Base-by-base conservation (phyloP, 1,284 basidiomycete species). In the Ustilago nuda region DNA sequence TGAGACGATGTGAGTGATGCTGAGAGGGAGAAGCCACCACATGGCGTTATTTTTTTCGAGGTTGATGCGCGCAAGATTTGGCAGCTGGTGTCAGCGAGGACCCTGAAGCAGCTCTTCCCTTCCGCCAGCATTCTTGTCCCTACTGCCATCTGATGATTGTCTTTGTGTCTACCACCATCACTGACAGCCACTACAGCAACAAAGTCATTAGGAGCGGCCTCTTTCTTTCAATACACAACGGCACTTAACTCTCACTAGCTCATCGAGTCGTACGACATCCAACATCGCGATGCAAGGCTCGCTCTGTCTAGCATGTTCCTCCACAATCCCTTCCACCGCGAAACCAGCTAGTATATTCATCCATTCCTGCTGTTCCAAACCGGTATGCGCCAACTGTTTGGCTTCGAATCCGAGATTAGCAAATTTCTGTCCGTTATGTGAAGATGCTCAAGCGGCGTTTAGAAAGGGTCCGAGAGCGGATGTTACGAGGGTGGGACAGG, bases 351-450 rank as follows among this genome's bases (percentile, higher is more conserved):
- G 61, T 7, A 43, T 72, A 1, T 75, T 70, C 45, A 45, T 70
- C 4, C 77, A 80, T 41, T 72, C 73, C 4, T 80, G 78, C 58
- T 80, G 78, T 33, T 48, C 45, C 0, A 23, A 72, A 13, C 58
- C 56, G 3, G 68, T 80, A 1, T 80, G 78, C 37, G 45, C 39
- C 0, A 61, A 27, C 2, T 80, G 78, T 43, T n/a, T 78, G 17
- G 46, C 33, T 2, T 11, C 17, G 13, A 66, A 71, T 54, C 59
- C 78, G 27, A 53, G 78, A 12, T 51, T 80, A 43, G 61, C 56
- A 17, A 76, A 73, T 13, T 80, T 78, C 48, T 79, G 78, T 54
- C 76, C 76, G 33, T 57, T 70, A n/a, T 80, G 78, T 51, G 76
- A 80, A 50, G 66, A 75, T 57, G 78, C 70, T 1, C 45, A 43